Percentiles rank a stretch among this genome's conserved stretches.
phyloP scores from a whole-genome alignment of 164 flowering plant species.

The Cinnamomum chago region DNA sequence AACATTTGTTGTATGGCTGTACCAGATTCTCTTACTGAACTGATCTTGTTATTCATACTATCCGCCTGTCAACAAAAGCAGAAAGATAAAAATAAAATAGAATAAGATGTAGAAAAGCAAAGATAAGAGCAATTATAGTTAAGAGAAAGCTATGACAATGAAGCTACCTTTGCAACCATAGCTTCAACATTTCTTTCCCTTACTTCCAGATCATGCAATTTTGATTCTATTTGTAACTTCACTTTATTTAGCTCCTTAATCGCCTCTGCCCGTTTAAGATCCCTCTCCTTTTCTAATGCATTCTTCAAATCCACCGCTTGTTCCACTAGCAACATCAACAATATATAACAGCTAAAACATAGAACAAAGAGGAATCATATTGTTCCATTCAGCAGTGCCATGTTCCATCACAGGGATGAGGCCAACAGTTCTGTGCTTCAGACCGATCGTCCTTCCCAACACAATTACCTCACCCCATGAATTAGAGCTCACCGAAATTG shows the following conservation, averaged over 20 bases:
- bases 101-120: neutral
- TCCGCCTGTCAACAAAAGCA: conserved; percentile 43
- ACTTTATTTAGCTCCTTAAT: conserved; percentile 43
- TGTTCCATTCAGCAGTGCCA: no score
- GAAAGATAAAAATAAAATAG: conserved; percentile 5
- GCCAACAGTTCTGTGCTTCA: no score
- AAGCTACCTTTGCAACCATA: conserved; percentile 56
- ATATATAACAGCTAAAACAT: neutral
- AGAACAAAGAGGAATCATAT: neutral
- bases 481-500: no score
- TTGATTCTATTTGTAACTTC: conserved; percentile 57
- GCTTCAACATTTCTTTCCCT: conserved; percentile 59
- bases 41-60: conserved; percentile 33
- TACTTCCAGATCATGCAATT: conserved; percentile 38
- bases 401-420: no score
- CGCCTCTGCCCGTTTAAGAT: conserved; percentile 45
- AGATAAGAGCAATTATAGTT: neutral
- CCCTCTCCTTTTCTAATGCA: conserved; percentile 60
- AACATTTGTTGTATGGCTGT: conserved; percentile 43
- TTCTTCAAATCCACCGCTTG: conserved; percentile 48
- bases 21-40: conserved; percentile 44
- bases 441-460: no score
- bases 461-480: no score
- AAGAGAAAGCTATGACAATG: neutral
- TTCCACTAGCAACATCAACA: conserved; percentile 37